Conservation (phyloP, 1,284 basidiomycete genomes). For the Cutaneotrichosporon curvatum region DNA sequence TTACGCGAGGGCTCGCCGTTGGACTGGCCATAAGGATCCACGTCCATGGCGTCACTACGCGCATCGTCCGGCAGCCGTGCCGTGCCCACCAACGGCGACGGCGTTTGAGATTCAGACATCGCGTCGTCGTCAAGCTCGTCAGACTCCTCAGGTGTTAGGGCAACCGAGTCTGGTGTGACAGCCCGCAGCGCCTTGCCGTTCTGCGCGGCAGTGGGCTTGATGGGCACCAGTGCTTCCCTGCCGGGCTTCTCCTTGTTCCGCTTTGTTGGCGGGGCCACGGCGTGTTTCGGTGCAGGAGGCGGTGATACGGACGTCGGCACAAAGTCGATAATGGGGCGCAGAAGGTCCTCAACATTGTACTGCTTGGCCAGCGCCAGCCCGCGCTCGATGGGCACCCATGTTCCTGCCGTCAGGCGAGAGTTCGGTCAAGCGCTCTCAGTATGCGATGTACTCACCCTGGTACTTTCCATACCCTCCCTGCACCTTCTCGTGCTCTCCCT, state of each 20-base stretch:
- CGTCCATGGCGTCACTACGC: conserved; percentile 13
- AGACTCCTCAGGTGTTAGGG: conserved; percentile 7
- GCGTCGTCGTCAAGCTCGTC: conserved; percentile 10
- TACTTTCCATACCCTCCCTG: conserved; percentile 99
- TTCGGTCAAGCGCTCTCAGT: too few relatives aligned
- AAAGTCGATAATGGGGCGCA: conserved; percentile 95
- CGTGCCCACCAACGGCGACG: conserved; percentile 14
- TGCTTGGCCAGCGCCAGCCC: conserved; percentile 81
- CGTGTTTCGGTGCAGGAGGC: conserved; percentile 92
- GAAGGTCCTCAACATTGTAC: conserved; percentile 80
- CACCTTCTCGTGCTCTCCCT: conserved; percentile 98
- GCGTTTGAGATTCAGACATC: conserved; percentile 21
- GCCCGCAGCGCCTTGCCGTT: conserved; percentile 10
- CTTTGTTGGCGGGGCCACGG: conserved; percentile 61
- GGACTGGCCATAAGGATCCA: conserved; percentile 5
- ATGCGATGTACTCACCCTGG: conserved; percentile 83
- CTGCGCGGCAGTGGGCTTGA: conserved; percentile 22
- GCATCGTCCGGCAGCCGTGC: conserved; percentile 7
- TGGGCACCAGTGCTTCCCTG: conserved; percentile 26
- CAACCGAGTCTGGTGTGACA: conserved; percentile 18
- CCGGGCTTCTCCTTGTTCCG: conserved; percentile 35
- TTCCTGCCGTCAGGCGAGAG: conserved; percentile 56
- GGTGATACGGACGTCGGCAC: conserved; percentile 86
- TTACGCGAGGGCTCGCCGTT: conserved; percentile 24
- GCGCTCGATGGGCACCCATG: conserved; percentile 95